Conservation (phyloP, 2,329 filamentous ascomycete species). For the Cercospora sesami region DNA sequence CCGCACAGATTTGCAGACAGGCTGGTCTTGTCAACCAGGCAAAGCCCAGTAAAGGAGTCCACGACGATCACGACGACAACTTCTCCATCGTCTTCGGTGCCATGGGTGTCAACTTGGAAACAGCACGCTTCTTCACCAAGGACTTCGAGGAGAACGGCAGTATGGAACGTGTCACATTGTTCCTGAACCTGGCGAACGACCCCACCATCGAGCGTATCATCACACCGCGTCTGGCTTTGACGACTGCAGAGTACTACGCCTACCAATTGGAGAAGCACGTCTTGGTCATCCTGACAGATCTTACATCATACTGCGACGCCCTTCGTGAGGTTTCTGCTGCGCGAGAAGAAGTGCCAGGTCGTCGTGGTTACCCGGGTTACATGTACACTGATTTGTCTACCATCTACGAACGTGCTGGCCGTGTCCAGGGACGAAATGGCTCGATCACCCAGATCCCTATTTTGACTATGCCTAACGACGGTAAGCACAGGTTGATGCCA, state of each 20-base stretch:
- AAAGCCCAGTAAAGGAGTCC: slow-evolving; percentile 77
- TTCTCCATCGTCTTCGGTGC: slow-evolving; percentile 99
- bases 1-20: slow-evolving; percentile 97
- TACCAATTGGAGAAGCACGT: slow-evolving; percentile 99
- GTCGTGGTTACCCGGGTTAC: slow-evolving; percentile 99
- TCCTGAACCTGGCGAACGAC: slow-evolving; percentile 98
- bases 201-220: slow-evolving; percentile 99
- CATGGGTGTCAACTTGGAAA: slow-evolving; percentile 99
- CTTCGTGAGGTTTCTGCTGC: slow-evolving; percentile 98
- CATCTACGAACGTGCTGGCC: slow-evolving; percentile 98
- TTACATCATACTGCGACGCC: slow-evolving; percentile 97
- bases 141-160: slow-evolving; percentile 99
- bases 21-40: slow-evolving; percentile 70
- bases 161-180: slow-evolving; percentile 93
- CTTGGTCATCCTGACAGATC: slow-evolving; percentile 94
- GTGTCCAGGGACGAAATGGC: slow-evolving; percentile 93
- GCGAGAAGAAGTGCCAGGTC: slow-evolving; percentile 97
- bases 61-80: slow-evolving; percentile 97
- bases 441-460: slow-evolving; percentile 99
- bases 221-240: slow-evolving; percentile 94
- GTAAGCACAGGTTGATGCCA: slow-evolving; percentile 41
- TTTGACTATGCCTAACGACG: slow-evolving; percentile 98
- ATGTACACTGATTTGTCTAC: slow-evolving; percentile 99
- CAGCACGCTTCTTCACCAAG: slow-evolving; percentile 94
- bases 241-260: slow-evolving; percentile 98